Evolutionary conservation across 2,329 filamentous ascomycete species (phyloP).

Genomic region (Parafenestella ontariensis): DNA sequence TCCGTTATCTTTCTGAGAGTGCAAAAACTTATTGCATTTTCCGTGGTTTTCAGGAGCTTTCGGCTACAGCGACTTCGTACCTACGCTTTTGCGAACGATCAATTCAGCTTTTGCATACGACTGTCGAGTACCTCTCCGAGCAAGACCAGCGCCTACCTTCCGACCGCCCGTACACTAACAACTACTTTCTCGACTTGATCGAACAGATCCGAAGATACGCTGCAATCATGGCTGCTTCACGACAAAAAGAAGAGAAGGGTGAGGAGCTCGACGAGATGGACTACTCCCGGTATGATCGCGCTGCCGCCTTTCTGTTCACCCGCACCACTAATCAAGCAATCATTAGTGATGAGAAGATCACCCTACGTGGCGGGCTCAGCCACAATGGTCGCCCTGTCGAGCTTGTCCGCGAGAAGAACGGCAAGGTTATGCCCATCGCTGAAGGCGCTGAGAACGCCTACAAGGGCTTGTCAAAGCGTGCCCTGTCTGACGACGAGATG

Average conservation of each 20-base stretch:
- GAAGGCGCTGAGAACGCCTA: constrained; percentile 64
- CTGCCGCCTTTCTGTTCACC: constrained; percentile 28
- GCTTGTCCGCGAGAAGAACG: constrained; percentile 81
- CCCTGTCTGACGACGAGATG: constrained; percentile 67
- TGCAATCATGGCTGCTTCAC: constrained; percentile 77
- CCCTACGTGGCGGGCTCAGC: constrained; percentile 80
- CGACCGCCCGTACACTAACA: constrained; percentile 92
- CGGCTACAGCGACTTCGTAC: constrained; percentile 74
- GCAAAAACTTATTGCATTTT: constrained; percentile 71
- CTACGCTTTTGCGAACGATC: constrained; percentile 89
- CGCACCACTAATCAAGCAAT: constrained; percentile 28
- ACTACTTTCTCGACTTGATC: constrained; percentile 95
- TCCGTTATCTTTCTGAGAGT: constrained; percentile 61
- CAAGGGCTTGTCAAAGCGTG: constrained; percentile 60
- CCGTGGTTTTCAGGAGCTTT: constrained; percentile 73
- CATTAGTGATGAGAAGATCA: constrained; percentile 72
- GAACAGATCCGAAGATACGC: constrained; percentile 93
- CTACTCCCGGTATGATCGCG: constrained; percentile 52
- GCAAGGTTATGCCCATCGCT: constrained; percentile 78
- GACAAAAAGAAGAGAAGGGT: constrained; percentile 68
- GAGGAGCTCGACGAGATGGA: constrained; percentile 61
- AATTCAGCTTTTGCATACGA: constrained; percentile 87
- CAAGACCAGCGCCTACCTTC: constrained; percentile 82
- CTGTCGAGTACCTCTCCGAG: constrained; percentile 84
- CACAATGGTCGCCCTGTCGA: constrained; percentile 84